Evolutionary conservation across 495 filamentous ascomycete genomes (phyloP).

Genomic region (Penicillium longicatenatum): DNA sequence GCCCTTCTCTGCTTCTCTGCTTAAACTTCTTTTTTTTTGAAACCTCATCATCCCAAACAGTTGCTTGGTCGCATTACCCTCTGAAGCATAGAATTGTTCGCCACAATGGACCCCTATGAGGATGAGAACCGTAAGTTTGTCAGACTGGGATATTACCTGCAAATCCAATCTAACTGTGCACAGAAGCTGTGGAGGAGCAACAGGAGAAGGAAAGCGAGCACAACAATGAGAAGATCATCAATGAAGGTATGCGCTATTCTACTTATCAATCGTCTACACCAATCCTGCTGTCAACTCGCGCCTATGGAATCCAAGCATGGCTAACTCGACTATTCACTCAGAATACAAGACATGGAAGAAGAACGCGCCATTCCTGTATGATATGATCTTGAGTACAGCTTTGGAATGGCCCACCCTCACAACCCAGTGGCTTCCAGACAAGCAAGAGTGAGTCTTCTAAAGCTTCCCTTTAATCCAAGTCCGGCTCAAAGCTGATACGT

Average conservation of each 20-base stretch:
- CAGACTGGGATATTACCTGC: constrained; percentile 6
- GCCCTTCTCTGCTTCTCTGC: constrained; percentile 9
- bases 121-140: constrained; percentile 31
- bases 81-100: neutral
- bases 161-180: constrained; percentile 22
- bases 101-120: constrained; percentile 45
- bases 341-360: constrained; percentile 99
- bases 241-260: constrained; percentile 66
- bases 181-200: constrained; percentile 49
- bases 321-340: constrained; percentile 28
- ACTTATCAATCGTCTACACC: neutral
- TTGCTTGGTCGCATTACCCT: constrained; percentile 2
- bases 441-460: constrained; percentile 65
- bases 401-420: constrained; percentile 98
- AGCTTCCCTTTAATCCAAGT: neutral
- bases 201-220: constrained; percentile 70
- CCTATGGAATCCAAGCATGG: neutral
- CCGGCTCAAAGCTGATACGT: constrained; percentile 10
- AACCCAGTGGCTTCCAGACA: constrained; percentile 97
- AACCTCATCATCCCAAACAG: neutral
- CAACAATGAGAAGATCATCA: constrained; percentile 82
- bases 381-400: constrained; percentile 90
- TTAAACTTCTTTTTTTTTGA: constrained; percentile 2
- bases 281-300: neutral
- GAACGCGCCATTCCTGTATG: constrained; percentile 97